Conservation (phyloP, 768 basidiomycete species). For the Suillus discolor region DNA sequence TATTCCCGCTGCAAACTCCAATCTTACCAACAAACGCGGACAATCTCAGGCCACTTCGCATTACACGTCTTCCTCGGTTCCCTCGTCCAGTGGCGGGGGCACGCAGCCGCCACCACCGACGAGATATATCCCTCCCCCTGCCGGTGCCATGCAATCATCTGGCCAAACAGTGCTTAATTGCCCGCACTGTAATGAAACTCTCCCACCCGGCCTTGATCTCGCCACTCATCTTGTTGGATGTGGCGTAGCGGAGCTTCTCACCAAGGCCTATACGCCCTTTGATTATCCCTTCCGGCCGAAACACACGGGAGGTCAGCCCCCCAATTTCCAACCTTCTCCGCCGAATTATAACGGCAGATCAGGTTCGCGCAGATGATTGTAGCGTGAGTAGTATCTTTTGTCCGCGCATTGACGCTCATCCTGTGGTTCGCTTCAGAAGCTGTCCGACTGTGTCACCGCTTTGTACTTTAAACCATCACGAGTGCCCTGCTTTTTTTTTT, state of each 20-base stretch:
- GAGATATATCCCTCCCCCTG: constrained; percentile 9
- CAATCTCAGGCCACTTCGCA: not conserved
- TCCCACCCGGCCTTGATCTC: constrained; percentile 13
- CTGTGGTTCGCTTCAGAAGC: not conserved
- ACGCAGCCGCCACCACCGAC: not conserved
- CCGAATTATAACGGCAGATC: not conserved
- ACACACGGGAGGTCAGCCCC: not conserved
- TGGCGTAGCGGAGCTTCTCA: constrained; percentile 16
- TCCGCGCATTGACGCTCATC: not conserved
- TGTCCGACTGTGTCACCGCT: not conserved
- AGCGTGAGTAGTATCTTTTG: not conserved
- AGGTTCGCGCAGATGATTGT: not conserved
- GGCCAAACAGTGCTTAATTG: constrained; percentile 8
- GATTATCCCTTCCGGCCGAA: constrained; percentile 1
- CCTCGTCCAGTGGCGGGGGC: constrained; percentile 2
- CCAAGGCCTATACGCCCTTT: constrained; percentile 17
- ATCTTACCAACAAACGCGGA: not conserved
- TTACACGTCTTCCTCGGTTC: not conserved
- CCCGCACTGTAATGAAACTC: constrained; percentile 17
- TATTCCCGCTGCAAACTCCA: not conserved
- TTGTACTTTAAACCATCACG: not conserved
- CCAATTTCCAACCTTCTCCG: not conserved
- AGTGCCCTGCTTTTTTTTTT: not conserved
- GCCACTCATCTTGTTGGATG: constrained; percentile 17
- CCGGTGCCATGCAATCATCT: not conserved